Conservation (phyloP, 495 filamentous ascomycete species). For the Aspergillus steynii region DNA sequence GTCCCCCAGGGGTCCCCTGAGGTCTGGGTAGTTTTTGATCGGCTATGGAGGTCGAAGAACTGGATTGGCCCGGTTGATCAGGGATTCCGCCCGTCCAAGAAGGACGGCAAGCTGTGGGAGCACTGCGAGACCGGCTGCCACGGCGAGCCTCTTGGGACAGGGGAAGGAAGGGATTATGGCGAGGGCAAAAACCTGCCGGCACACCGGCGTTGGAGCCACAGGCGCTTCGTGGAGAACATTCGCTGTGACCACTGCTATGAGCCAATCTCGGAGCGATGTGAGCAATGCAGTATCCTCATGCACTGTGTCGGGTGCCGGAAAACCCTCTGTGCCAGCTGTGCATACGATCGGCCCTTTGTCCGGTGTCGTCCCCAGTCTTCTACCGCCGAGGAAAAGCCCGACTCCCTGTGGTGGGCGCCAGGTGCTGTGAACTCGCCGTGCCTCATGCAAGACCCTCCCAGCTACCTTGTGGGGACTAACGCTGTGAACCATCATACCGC, state of each 20-base stretch:
- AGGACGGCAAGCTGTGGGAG: constrained; percentile 59
- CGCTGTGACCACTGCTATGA: constrained; percentile 57
- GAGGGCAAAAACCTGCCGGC: constrained; percentile 57
- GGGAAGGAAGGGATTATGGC: constrained; percentile 37
- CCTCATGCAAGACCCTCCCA: constrained; percentile 53
- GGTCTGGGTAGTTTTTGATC: constrained; percentile 66
- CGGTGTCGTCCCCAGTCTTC: constrained; percentile 25
- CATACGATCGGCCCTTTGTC: constrained; percentile 56
- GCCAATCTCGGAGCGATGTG: constrained; percentile 56
- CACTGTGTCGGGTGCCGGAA: constrained; percentile 64
- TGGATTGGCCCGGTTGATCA: constrained; percentile 50
- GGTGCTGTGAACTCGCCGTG: constrained; percentile 54
- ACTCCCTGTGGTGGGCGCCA: constrained; percentile 60
- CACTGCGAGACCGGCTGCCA: constrained; percentile 54
- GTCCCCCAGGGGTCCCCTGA: constrained; percentile 53
- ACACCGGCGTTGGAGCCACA: constrained; percentile 57
- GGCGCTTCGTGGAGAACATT: constrained; percentile 51
- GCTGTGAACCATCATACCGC: constrained; percentile 27
- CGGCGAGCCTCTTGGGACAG: constrained; percentile 57
- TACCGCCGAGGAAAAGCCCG: constrained; percentile 15
- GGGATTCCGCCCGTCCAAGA: constrained; percentile 16
- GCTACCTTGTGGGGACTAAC: constrained; percentile 29
- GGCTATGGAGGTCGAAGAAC: constrained; percentile 61
- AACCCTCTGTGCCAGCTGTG: constrained; percentile 62
- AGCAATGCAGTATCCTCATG: constrained; percentile 64